These are phyloP conservation scores for Cajanus cajan DNA, from an alignment of 306 rosid species.

Conservation along the genomic window DNA sequence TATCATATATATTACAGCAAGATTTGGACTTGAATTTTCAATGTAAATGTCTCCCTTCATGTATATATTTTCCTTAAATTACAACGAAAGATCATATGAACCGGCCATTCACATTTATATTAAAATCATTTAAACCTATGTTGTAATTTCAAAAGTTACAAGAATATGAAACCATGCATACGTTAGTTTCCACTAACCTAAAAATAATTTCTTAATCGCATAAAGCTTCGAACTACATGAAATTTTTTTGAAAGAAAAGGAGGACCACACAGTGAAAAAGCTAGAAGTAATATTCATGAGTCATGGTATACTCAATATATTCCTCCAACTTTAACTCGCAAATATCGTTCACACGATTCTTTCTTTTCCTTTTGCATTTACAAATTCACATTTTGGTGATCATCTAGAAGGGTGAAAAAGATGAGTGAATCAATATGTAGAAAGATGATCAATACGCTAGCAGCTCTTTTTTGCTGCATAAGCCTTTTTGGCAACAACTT, in stretches of 20 bases:
- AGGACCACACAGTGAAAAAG: slow-evolving; percentile 30
- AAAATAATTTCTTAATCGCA: neutral
- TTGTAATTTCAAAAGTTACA: neutral
- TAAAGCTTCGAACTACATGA: neutral
- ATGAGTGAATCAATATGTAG: neutral
- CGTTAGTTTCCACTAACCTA: neutral
- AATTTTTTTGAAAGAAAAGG: neutral
- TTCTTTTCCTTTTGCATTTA: slow-evolving; percentile 16
- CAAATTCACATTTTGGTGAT: slow-evolving; percentile 2
- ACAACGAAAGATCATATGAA: neutral
- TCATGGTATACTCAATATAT: slow-evolving; percentile 25
- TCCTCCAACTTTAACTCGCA: slow-evolving; percentile 36
- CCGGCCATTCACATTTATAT: neutral
- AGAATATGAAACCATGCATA: neutral
- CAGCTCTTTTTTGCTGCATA: slow-evolving; percentile 22
- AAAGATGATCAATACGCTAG: slow-evolving; percentile 19
- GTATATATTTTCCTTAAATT: neutral
- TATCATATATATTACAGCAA: neutral
- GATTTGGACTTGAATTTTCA: neutral
- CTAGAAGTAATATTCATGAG: slow-evolving; percentile 23
- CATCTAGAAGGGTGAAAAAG: slow-evolving; percentile 20
- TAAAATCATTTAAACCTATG: neutral
- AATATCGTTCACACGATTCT: slow-evolving; percentile 26
- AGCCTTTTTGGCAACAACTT: slow-evolving; percentile 26
- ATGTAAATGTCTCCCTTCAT: neutral